These are phyloP conservation scores for Yamadazyma pseudoaaseri DNA, from an alignment of 1,139 yeast genomes.

Conservation along the genomic window DNA sequence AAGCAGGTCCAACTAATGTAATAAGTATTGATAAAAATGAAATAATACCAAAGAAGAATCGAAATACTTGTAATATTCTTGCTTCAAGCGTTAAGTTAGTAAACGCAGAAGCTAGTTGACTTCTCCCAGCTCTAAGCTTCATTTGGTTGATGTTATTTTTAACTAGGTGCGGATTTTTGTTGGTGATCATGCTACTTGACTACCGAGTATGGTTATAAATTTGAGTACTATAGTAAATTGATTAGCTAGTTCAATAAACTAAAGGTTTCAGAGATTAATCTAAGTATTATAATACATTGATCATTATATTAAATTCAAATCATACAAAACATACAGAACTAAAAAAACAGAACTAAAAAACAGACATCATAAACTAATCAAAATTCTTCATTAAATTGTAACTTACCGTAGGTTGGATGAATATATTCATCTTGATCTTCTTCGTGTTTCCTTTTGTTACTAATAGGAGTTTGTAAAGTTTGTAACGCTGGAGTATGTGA, in stretches of 20 bases:
- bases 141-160: no score
- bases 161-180: no score
- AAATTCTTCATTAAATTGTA: conserved; percentile 47
- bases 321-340: no score
- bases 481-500: conserved; percentile 5
- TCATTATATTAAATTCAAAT: no score
- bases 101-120: conserved; percentile 1
- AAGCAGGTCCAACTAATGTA: conserved; percentile 29
- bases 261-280: no score
- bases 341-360: background rate
- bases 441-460: conserved; percentile 39
- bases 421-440: conserved; percentile 22
- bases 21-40: conserved; percentile 23
- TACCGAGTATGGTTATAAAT: no score
- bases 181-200: no score
- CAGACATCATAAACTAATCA: conserved; percentile 13
- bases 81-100: conserved; percentile 16
- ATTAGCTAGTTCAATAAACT: no score
- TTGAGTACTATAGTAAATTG: no score
- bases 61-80: conserved; percentile 25
- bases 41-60: conserved; percentile 25
- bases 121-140: conserved; percentile 1
- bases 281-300: no score
- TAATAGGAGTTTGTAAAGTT: conserved; percentile 3
- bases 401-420: conserved; percentile 38